phyloP scores from a whole-genome alignment of 1,284 basidiomycete species.

The Apiotrichum domesticum region DNA sequence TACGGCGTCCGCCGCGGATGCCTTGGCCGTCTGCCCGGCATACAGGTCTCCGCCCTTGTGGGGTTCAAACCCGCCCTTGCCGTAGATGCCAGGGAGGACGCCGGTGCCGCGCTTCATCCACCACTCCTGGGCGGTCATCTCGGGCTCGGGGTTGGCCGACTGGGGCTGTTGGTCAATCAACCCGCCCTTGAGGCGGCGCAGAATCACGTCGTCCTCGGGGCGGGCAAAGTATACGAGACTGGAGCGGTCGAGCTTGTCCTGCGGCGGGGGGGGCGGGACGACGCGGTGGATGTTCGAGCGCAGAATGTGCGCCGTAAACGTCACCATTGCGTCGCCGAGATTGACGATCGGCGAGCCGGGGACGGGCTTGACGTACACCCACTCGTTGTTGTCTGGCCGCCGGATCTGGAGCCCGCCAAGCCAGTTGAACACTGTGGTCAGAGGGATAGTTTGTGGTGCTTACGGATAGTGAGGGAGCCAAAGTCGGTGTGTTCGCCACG shows the following conservation, averaged over 20 bases:
- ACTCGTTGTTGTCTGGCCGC: slow-evolving; percentile 55
- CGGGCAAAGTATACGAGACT: slow-evolving; percentile 61
- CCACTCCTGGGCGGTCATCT: slow-evolving; percentile 29
- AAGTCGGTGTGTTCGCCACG: slow-evolving; percentile 30
- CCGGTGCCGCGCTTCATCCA: slow-evolving; percentile 27
- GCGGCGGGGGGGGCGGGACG: slow-evolving; percentile 50
- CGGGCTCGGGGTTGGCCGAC: slow-evolving; percentile 6
- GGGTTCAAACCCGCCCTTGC: slow-evolving; percentile 21
- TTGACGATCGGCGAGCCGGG: slow-evolving; percentile 59
- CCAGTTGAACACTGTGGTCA: slow-evolving; percentile 48
- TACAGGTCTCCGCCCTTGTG: slow-evolving; percentile 11
- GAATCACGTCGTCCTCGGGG: slow-evolving; percentile 55
- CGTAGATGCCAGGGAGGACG: slow-evolving; percentile 22
- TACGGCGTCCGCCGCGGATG: too few relatives aligned
- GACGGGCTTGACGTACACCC: slow-evolving; percentile 63
- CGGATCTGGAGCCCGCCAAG: slow-evolving; percentile 67
- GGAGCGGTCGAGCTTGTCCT: slow-evolving; percentile 53
- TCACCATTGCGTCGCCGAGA: slow-evolving; percentile 55
- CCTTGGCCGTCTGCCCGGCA: slow-evolving; percentile 2
- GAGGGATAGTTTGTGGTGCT: too few relatives aligned
- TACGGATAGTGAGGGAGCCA: slow-evolving; percentile 21
- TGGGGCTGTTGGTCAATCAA: slow-evolving; percentile 23
- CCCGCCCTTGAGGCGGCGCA: slow-evolving; percentile 23
- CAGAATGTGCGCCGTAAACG: slow-evolving; percentile 58
- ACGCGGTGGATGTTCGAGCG: slow-evolving; percentile 30